Evolutionary conservation across 106 monocot genomes (phyloP), one percentile per base, ranked within the genome.

Genomic region (Dioscorea alata): DNA sequence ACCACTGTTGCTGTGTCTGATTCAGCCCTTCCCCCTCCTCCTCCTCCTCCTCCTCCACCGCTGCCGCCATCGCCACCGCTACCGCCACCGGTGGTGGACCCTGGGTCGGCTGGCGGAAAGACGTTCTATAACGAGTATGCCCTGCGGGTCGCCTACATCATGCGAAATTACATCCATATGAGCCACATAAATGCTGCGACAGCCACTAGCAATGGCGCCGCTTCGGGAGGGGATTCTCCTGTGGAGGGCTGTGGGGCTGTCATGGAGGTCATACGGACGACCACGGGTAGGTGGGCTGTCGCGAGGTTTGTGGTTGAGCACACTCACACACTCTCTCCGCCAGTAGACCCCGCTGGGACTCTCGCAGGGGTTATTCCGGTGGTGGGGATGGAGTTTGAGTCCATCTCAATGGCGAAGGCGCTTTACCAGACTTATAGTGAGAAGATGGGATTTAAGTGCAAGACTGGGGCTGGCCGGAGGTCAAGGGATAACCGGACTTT

Each of bases 351-450:
- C 4, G 59, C 75, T 13, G 61, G 74, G 6, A 52, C 63, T 16
- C 57, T 70, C 33, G 58, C 83, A 10, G 63, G 75, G 28, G 63
- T 87, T 25, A 59, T 87, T 13, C 86, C 83, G 19, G 49, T 65
- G 12, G 70, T 69, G 6, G 87, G 83, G 9, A 87, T 83, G 87
- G 77, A 80, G 60, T 87, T 87, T 56, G 87, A 87, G 48, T 83
- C 87, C 13, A 50, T 87, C 2, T 83, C 83, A 7, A 73, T 70
- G 15, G 83, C 83, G 6, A 83, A 87, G 65, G 80, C 76, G 14
- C 83, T 83, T 35, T 87, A 87, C 64, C 48, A 31, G 50, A 73
- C 83, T 9, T 83, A 77, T 50, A 74, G 83, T 9, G 80, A 83
- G 77, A 87, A 80, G 76, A 77, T 74, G 68, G 87, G 87, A 21